phyloP scores from a whole-genome alignment of 192 early-diverging fungal species.

The Dimargaris verticillata region DNA sequence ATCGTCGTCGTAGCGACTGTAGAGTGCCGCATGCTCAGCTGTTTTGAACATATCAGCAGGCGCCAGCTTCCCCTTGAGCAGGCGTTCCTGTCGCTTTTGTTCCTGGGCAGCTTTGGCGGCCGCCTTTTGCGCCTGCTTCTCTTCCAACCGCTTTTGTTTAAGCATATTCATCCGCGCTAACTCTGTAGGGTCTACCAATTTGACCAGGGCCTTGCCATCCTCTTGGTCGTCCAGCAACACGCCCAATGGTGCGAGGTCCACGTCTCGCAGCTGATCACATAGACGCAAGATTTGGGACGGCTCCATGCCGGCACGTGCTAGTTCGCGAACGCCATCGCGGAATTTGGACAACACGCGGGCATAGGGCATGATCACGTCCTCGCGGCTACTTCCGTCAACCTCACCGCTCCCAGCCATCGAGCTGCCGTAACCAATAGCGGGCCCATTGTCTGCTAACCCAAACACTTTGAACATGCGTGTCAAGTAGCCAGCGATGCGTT shows the following conservation, averaged over 20 bases:
- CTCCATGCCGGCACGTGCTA: conserved; percentile 37
- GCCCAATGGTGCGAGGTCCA: conserved; percentile 71
- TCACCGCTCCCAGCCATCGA: conserved; percentile 18
- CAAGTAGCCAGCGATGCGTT: conserved; percentile 64
- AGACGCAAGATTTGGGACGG: conserved; percentile 46
- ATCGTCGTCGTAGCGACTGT: conserved; percentile 60
- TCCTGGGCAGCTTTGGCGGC: conserved; percentile 38
- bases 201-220: conserved; percentile 83
- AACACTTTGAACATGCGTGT: conserved; percentile 68
- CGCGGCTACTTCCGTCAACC: conserved; percentile 17
- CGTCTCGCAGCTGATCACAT: conserved; percentile 79
- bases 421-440: conserved; percentile 50
- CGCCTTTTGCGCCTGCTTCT: conserved; percentile 43
- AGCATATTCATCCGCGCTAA: conserved; percentile 43
- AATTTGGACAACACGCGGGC: conserved; percentile 65
- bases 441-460: conserved; percentile 55
- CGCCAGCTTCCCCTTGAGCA: conserved; percentile 61
- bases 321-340: conserved; percentile 69
- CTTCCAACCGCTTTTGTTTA: conserved; percentile 36
- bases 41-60: conserved; percentile 71
- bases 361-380: conserved; percentile 62
- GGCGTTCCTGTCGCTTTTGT: conserved; percentile 42
- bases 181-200: conserved; percentile 65
- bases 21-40: conserved; percentile 36
- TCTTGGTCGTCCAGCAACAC: conserved; percentile 89